Base-by-base conservation (phyloP, 2,329 filamentous ascomycete species). In the Parafenestella ontariensis region DNA sequence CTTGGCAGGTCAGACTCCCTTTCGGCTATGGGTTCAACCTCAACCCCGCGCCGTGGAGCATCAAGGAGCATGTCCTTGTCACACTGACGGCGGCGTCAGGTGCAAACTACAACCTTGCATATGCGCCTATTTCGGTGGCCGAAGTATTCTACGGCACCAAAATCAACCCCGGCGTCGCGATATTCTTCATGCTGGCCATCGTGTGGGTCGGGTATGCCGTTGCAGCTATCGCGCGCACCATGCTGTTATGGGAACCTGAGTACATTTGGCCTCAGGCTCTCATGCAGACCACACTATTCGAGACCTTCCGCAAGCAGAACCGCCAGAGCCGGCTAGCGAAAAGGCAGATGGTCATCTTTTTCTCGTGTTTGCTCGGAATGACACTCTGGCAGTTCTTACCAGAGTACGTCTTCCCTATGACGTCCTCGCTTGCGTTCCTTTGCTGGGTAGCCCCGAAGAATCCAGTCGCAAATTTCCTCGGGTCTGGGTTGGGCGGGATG, bases 391-490 rank as follows among this genome's bases (percentile, higher is more conserved):
- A 88, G 53, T 87, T 87, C 55, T 70, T 87, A 0, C 85, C 85
- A 0, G 85, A 87, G 65, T 87, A 80, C 47, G 78, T 82, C 1
- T 87, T 87, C 52, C 85, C 85, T 0, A 83, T 87, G 66, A 76
- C 85, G 1, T 83, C 81, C 7, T 87, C 85, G 0, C 75, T 87
- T 7, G 84, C 85, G 2, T 86, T 87, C 46, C 77, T 87, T 5
- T 88, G 85, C 72, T 87, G 85, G 85, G 83, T 88, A 2, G 85
- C 85, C 2, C 85, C 84, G 1, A 77, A 78, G 15, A 87, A 86
- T 59, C 69, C 78, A 2, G 77, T 81, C 0, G 85, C 83, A 56
- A 88, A 87, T 62, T 88, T 87, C 60, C 73, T 87, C 17, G 85
- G 85, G 1, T 81, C 82, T 4, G 85, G 85, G 0, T 79, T 86